These are phyloP conservation scores for Cutaneotrichosporon daszewskae DNA, from an alignment of 1,284 basidiomycete species.

Conservation along the genomic window DNA sequence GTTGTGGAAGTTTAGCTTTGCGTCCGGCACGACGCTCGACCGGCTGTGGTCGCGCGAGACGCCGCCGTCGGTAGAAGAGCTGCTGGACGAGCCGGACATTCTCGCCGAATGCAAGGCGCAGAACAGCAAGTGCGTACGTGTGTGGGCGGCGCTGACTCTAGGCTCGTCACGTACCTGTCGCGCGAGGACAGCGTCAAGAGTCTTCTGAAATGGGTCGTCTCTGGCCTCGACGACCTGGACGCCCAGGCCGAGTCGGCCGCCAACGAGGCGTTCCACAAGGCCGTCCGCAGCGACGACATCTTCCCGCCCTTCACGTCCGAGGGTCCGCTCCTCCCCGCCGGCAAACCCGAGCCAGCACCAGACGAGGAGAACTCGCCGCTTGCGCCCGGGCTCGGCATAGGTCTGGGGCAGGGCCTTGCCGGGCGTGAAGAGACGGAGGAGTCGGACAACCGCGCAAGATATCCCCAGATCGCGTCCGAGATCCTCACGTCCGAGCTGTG, in stretches of 20 bases:
- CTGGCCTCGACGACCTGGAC: slow-evolving; percentile 45
- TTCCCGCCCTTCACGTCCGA: slow-evolving; percentile 20
- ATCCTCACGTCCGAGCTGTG: slow-evolving; percentile 93
- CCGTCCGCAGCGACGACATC: slow-evolving; percentile 20
- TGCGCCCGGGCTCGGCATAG: slow-evolving; percentile 15
- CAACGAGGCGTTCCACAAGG: slow-evolving; percentile 23
- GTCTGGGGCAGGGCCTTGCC: slow-evolving; percentile 29
- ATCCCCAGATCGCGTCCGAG: slow-evolving; percentile 90
- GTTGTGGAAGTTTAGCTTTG: slow-evolving; percentile 48
- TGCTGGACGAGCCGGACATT: slow-evolving; percentile 90
- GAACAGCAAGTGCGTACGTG: slow-evolving; percentile 57
- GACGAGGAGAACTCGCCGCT: slow-evolving; percentile 4
- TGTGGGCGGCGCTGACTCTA: slow-evolving; percentile 13
- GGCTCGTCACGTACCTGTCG: slow-evolving; percentile 41
- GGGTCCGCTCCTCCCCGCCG: too few relatives aligned
- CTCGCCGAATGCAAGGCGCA: slow-evolving; percentile 93
- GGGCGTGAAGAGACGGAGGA: slow-evolving; percentile 14
- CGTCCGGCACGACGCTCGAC: slow-evolving; percentile 43
- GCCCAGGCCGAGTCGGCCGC: slow-evolving; percentile 33
- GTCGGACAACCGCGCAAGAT: slow-evolving; percentile 54
- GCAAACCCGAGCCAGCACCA: slow-evolving; percentile 12
- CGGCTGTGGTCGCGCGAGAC: slow-evolving; percentile 40
- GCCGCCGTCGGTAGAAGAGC: slow-evolving; percentile 64
- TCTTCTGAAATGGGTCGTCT: slow-evolving; percentile 43
- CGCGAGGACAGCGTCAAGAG: slow-evolving; percentile 39